These are phyloP conservation scores for Collybia mongolica DNA, from an alignment of 768 basidiomycete genomes.

Conservation along the genomic window DNA sequence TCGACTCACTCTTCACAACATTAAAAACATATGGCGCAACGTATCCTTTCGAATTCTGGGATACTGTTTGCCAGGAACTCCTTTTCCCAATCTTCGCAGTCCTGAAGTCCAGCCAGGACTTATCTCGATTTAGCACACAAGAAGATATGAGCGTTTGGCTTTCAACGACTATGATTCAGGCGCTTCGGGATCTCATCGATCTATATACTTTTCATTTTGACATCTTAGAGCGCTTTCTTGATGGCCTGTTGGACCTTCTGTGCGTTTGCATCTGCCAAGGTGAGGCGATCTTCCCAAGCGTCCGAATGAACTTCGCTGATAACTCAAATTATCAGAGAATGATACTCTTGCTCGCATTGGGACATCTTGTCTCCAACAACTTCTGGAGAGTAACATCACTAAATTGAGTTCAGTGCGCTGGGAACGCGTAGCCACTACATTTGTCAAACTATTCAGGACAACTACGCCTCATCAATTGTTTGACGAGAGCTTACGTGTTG, in stretches of 20 bases:
- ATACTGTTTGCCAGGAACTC: slow-evolving; percentile 93
- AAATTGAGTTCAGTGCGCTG: slow-evolving; percentile 84
- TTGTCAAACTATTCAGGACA: slow-evolving; percentile 94
- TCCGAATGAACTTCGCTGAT: slow-evolving; percentile 7
- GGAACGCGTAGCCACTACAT: slow-evolving; percentile 90
- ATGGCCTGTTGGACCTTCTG: slow-evolving; percentile 89
- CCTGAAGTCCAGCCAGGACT: slow-evolving; percentile 87
- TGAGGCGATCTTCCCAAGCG: slow-evolving; percentile 30
- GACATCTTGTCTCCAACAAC: slow-evolving; percentile 95
- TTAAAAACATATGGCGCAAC: slow-evolving; percentile 85
- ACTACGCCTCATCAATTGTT: slow-evolving; percentile 98
- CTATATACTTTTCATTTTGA: slow-evolving; percentile 96
- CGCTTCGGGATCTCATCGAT: slow-evolving; percentile 91
- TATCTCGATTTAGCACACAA: slow-evolving; percentile 91
- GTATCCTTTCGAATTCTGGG: slow-evolving; percentile 95
- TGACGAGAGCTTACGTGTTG: slow-evolving; percentile 86
- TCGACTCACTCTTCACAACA: slow-evolving; percentile 95
- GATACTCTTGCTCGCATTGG: slow-evolving; percentile 97
- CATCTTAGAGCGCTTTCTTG: slow-evolving; percentile 84
- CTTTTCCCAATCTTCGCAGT: slow-evolving; percentile 99
- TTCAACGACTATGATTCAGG: slow-evolving; percentile 98
- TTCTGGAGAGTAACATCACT: slow-evolving; percentile 87
- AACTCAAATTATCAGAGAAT: slow-evolving; percentile 64
- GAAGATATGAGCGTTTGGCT: slow-evolving; percentile 99
- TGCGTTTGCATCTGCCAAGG: slow-evolving; percentile 99